Evolutionary conservation across 768 basidiomycete species (phyloP).

Genomic region (Boletus subcaerulescens): DNA sequence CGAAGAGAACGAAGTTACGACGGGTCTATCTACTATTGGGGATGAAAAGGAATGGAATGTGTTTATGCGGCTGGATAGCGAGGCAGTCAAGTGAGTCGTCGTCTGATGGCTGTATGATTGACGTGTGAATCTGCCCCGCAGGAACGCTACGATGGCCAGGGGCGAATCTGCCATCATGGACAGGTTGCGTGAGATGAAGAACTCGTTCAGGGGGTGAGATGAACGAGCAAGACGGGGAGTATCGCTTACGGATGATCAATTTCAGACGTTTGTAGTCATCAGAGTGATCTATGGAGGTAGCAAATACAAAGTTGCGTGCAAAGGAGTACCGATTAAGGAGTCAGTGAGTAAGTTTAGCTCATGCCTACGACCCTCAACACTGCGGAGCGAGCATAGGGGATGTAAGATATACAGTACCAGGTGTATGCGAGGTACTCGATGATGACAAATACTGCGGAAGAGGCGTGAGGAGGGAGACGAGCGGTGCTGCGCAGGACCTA

Average conservation of each 20-base stretch:
- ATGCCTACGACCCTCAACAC: conserved; percentile 63
- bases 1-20: conserved; percentile 58
- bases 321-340: not conserved
- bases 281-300: not conserved
- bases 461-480: not conserved
- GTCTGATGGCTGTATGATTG: not conserved
- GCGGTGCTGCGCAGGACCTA: conserved; percentile 24
- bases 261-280: not conserved
- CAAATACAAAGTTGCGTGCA: not conserved
- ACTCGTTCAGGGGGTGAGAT: conserved; percentile 58
- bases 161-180: conserved; percentile 63
- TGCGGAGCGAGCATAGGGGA: conserved; percentile 83
- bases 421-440: conserved; percentile 89
- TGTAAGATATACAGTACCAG: conserved; percentile 87
- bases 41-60: conserved; percentile 96
- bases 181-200: conserved; percentile 79
- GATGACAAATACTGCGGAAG: conserved; percentile 74
- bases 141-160: conserved; percentile 46
- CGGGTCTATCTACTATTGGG: conserved; percentile 83
- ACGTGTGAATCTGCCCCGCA: conserved; percentile 25
- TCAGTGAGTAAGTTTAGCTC: conserved; percentile 10
- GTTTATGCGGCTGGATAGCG: conserved; percentile 78
- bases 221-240: not conserved
- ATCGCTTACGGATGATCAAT: not conserved
- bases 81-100: conserved; percentile 57